These are phyloP conservation scores for Candida tropicalis DNA, from an alignment of 1,139 yeast genomes.

Conservation along the genomic window DNA sequence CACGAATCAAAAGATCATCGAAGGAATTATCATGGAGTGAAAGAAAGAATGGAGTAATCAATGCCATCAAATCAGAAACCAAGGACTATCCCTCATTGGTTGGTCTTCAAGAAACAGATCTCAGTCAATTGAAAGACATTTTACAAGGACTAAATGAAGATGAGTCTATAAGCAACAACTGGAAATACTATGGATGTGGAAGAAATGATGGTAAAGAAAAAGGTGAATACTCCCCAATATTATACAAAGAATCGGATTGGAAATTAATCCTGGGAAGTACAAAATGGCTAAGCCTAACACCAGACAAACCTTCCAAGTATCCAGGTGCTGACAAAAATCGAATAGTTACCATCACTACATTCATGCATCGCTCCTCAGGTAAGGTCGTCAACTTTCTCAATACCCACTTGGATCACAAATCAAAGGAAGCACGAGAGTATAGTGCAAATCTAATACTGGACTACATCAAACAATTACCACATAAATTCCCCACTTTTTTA, in stretches of 20 bases:
- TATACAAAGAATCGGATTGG: constrained; percentile 36
- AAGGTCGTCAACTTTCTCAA: constrained; percentile 37
- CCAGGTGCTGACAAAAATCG: constrained; percentile 44
- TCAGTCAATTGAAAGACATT: constrained; percentile 32
- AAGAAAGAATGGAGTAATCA: constrained; percentile 26
- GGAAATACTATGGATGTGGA: constrained; percentile 48
- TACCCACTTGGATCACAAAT: constrained; percentile 48
- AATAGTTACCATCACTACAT: constrained; percentile 41
- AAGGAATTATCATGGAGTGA: constrained; percentile 35
- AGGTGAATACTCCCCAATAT: constrained; percentile 50
- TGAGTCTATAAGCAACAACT: constrained; percentile 19
- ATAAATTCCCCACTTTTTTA: constrained; percentile 33
- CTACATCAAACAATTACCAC: constrained; percentile 29
- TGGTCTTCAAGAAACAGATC: constrained; percentile 35
- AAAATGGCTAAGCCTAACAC: constrained; percentile 44
- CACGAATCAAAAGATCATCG: constrained; percentile 20
- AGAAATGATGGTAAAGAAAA: constrained; percentile 45
- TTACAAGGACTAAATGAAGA: constrained; percentile 23
- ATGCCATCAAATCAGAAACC: constrained; percentile 28
- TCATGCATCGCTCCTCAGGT: constrained; percentile 26
- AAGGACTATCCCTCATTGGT: constrained; percentile 29
- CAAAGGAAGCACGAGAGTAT: constrained; percentile 38
- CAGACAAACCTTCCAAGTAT: constrained; percentile 39
- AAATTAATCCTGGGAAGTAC: constrained; percentile 32
- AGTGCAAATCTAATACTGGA: constrained; percentile 34